phyloP scores from a whole-genome alignment of 495 filamentous ascomycete genomes.

The Stereocaulon alpinum region DNA sequence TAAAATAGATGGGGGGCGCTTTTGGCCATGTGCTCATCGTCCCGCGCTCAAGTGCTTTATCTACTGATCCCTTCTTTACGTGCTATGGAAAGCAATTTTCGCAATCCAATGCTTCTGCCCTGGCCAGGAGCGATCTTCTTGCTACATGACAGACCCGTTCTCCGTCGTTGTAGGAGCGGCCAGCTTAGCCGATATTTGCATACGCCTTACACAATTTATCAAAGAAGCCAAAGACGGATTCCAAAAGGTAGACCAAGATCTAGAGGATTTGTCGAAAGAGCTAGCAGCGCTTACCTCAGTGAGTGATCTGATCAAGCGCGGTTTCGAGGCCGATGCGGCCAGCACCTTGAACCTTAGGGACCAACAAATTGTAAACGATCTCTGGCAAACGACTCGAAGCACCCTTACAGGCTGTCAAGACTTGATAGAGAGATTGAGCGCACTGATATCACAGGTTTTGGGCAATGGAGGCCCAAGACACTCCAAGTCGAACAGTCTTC shows the following conservation, averaged over 20 bases:
- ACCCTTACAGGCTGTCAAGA: constrained; percentile 12
- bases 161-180: constrained; percentile 20
- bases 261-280: constrained; percentile 12
- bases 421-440: constrained; percentile 4
- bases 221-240: constrained; percentile 13
- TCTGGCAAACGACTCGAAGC: neutral
- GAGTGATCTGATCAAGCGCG: constrained; percentile 7
- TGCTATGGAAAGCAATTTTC: neutral
- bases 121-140: neutral
- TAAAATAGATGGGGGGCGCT: neutral
- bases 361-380: neutral
- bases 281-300: constrained; percentile 4
- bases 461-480: neutral
- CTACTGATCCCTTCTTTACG: neutral
- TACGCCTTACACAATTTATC: constrained; percentile 15
- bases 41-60: too few relatives aligned
- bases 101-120: neutral
- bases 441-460: neutral
- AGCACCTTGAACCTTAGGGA: neutral
- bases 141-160: constrained; percentile 18
- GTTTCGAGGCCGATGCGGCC: constrained; percentile 1
- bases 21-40: neutral
- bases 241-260: constrained; percentile 11
- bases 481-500: neutral
- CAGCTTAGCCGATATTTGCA: constrained; percentile 17